Base-by-base conservation (phyloP, 768 basidiomycete species). In the Kwoniella europaea region DNA sequence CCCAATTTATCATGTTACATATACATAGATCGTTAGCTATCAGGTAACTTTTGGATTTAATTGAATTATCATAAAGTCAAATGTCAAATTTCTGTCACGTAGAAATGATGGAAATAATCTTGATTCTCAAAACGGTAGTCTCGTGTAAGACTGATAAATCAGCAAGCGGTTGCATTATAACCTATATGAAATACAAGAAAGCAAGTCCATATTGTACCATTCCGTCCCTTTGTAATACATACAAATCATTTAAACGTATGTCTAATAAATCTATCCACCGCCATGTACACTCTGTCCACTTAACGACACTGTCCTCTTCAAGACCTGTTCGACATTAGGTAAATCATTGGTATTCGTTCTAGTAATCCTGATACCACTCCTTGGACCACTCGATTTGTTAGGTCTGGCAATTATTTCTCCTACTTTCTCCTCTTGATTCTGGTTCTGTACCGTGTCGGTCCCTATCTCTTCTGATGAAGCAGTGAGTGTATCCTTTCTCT, bases 201-300 rank as follows among this genome's bases (percentile, higher is more conserved):
- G 29, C 29, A 29, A 29, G 24, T 24, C 24, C 24, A 35, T 35
- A 35, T 35, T 35, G 6, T 7, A 35, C 7, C 35, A 6, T 35
- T 35, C 6, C 35, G 5, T 35, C 35, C 35, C 35, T 4, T 35
- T 35, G 4, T 55, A 1, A 1, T 55, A 5, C 54, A 22, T 55
- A 52, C 10, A 52, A 3, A 52, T 52, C 24, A 5, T 5, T 52
- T 0, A 6, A 16, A 52, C 3, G n/a, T 52, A 18, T 12, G 54
- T n/a, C 18, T 18, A 22, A 10, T 52, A 52, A 1, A 20, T 16
- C 57, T 64, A 79, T 61, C 76, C 76, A 52, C 79, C 79, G 50
- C 79, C 79, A 69, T 80, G 79, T 29, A 74, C 79, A n/a, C 68
- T 69, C 16, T 74, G 70, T 16, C 75, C 71, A 53, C 71, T 75